Evolutionary conservation across 441 rosid species (phyloP).

Genomic region (Raphanus hybrid): DNA sequence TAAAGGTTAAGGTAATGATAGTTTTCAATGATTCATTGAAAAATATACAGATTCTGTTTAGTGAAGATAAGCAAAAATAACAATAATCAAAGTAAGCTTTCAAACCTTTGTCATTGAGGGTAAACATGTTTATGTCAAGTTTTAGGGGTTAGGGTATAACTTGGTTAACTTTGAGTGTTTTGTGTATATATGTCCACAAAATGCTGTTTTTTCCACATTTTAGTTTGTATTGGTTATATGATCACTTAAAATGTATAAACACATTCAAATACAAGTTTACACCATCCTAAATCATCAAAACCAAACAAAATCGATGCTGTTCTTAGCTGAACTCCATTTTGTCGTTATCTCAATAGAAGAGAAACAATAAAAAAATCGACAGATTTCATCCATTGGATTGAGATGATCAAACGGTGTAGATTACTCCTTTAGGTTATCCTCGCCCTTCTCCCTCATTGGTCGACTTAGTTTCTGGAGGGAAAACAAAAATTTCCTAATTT

Average conservation of each 20-base stretch:
- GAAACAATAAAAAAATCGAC: background rate
- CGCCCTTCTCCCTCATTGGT: too few species aligned
- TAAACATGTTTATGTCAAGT: background rate
- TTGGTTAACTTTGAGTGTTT: background rate
- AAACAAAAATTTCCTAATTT: too few species aligned
- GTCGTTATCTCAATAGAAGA: background rate
- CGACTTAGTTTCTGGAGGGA: too few species aligned
- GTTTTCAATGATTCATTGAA: background rate
- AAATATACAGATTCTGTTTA: background rate
- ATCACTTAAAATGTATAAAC: background rate
- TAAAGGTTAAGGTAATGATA: background rate
- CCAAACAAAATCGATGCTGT: background rate
- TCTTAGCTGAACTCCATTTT: background rate
- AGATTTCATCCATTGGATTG: background rate
- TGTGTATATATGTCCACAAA: background rate
- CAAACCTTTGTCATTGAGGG: background rate
- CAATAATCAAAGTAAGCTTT: background rate
- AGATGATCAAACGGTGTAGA: background rate
- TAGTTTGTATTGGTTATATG: background rate
- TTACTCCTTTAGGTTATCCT: background rate
- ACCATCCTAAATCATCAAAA: background rate
- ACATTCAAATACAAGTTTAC: too few species aligned
- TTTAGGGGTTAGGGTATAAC: background rate
- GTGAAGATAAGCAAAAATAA: background rate
- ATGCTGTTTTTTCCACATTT: background rate